phyloP scores from a whole-genome alignment of 768 basidiomycete genomes.

The Trametopsis cervina region DNA sequence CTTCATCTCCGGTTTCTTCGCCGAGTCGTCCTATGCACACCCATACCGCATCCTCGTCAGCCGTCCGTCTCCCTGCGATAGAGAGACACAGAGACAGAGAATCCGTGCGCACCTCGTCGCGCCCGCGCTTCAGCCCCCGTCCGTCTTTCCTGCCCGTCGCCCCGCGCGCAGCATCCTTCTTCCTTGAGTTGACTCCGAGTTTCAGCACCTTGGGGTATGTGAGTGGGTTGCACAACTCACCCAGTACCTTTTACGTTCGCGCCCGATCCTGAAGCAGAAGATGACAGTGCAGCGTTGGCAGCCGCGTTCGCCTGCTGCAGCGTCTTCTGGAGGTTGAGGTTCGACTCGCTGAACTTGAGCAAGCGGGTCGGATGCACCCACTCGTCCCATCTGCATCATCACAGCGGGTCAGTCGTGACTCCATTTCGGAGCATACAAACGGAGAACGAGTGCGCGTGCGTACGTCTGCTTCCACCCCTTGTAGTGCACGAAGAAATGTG shows the following conservation, averaged over 20 bases:
- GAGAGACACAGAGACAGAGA: background rate
- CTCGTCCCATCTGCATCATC: conserved; percentile 82
- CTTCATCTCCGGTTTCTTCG: conserved; percentile 84
- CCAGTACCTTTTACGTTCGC: conserved; percentile 11
- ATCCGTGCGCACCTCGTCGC: conserved; percentile 56
- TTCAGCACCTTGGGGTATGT: background rate
- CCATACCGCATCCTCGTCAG: background rate
- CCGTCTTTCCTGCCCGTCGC: conserved; percentile 48
- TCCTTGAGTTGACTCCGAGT: background rate
- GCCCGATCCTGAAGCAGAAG: conserved; percentile 20
- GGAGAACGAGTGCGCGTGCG: conserved; percentile 20
- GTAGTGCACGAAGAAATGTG: conserved; percentile 95
- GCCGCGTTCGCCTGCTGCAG: conserved; percentile 44
- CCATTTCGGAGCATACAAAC: conserved; percentile 2
- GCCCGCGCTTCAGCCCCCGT: conserved; percentile 58
- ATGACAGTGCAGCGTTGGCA: conserved; percentile 25
- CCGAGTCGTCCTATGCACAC: conserved; percentile 69
- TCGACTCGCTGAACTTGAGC: conserved; percentile 79
- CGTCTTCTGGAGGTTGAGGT: conserved; percentile 69
- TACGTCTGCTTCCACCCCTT: conserved; percentile 99
- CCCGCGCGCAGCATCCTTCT: conserved; percentile 12
- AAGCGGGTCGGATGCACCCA: conserved; percentile 83
- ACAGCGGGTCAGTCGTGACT: background rate
- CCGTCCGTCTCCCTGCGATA: background rate
- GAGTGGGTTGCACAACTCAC: no score